Evolutionary conservation across 345 rosid species (phyloP).

Genomic region (Salix koriyanagi): DNA sequence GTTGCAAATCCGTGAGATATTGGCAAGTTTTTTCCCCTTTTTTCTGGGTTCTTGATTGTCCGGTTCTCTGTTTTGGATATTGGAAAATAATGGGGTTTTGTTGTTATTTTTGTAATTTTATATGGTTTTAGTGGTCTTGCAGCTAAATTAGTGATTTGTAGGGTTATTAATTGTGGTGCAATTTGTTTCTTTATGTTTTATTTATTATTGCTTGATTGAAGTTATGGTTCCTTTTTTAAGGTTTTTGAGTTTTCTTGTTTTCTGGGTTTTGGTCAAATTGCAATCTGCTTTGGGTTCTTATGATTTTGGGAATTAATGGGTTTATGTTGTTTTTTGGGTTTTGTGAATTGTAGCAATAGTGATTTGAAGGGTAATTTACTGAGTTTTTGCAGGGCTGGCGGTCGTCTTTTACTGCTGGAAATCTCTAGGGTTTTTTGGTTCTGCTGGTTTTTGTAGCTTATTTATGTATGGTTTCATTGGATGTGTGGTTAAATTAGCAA

Average conservation of each 20-base stretch:
- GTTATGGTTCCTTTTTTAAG: background rate
- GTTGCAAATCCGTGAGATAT: slow-evolving; percentile 57
- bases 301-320: too few species aligned
- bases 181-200: background rate
- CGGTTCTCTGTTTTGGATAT: background rate
- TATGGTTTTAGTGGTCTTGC: background rate
- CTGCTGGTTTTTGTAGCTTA: too few species aligned
- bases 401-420: too few species aligned
- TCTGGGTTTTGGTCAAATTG: too few species aligned
- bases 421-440: too few species aligned
- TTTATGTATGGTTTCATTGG: too few species aligned
- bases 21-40: slow-evolving; percentile 27
- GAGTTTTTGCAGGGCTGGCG: too few species aligned
- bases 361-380: background rate
- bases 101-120: background rate
- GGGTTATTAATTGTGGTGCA: too few species aligned
- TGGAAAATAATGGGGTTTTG: background rate
- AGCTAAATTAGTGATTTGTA: background rate
- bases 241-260: too few species aligned
- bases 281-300: too few species aligned
- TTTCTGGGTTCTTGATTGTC: background rate
- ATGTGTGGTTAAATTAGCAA: background rate
- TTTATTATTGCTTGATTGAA: background rate
- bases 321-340: too few species aligned
- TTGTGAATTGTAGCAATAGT: background rate